Base-by-base conservation (phyloP, 2,329 filamentous ascomycete genomes). In the Drechslerella dactyloides region DNA sequence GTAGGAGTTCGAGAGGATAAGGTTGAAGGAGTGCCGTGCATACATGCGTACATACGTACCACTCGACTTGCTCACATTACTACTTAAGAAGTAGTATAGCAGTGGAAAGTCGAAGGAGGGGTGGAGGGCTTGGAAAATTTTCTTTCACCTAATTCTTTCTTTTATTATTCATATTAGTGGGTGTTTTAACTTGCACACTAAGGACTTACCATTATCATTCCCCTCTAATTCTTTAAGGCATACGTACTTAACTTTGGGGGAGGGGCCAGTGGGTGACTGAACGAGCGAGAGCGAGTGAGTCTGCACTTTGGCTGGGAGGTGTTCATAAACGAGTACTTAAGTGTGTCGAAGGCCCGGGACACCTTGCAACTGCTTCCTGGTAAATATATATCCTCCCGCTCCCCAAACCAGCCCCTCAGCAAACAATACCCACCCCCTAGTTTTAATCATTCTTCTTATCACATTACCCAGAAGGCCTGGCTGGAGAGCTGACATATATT, bases 81-180 rank as follows among this genome's bases (percentile, higher is more conserved):
- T 48, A 48, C 44, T 48, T 48, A 48, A 48, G 44, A 19, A 19
- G 44, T 48, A 48, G 44, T 48, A 23, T 48, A 19, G 17, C 17
- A 48, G 44, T 48, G 44, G 44, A 48, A 48, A 23, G 44, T 48
- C 44, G 44, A 48, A 48, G 44, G 44, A 48, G 44, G 40, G 44
- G 17, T 48, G 44, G 44, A 48, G 44, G 44, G 44, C 44, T 48
- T 23, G 11, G 17, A 17, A 44, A 44, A 48, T 21, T 19, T 19
- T 48, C 19, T 48, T 48, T 23, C 19, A 10, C 15, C 19, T 21
- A 48, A 15, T 48, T 48, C 19, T 48, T 48, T 19, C 19, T 48
- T 48, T 48, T 48, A 15, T 13, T 17, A 44, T 4, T 44, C 40
- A 44, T 44, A 15, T 13, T 42, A 13, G 2, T 42, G 11, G 11